These are phyloP conservation scores for Barbatosphaeria neglecta DNA, from an alignment of 495 filamentous ascomycete genomes.

Conservation along the genomic window DNA sequence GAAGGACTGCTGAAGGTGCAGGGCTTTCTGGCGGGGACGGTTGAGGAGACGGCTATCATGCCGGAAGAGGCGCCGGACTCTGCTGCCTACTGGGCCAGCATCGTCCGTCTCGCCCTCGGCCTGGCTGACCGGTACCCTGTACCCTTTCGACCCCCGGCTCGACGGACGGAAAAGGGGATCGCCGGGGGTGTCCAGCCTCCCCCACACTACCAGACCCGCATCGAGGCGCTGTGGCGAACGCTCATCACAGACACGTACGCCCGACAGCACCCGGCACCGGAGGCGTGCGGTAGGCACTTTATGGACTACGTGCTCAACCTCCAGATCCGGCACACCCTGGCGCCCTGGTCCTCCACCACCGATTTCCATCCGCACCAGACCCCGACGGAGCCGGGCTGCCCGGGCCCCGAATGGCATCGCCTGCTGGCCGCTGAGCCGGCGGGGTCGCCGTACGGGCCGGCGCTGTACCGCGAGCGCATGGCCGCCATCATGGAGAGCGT, in stretches of 20 bases:
- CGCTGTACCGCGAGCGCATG: constrained; percentile 3
- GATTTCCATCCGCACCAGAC: constrained; percentile 3
- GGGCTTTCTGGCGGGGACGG: neutral
- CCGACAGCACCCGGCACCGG: constrained; percentile 2
- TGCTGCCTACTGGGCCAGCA: constrained; percentile 2
- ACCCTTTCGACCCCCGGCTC: neutral
- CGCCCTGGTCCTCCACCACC: neutral
- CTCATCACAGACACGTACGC: constrained; percentile 3
- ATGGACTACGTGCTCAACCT: constrained; percentile 6
- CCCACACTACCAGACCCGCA: neutral
- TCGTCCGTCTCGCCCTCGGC: neutral
- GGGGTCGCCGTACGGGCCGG: constrained; percentile 2
- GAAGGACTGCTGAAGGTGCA: neutral
- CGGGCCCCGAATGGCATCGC: neutral
- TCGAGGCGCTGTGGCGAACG: constrained; percentile 6
- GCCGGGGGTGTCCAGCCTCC: no score
- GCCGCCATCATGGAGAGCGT: constrained; percentile 2
- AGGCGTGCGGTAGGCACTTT: neutral
- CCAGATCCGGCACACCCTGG: constrained; percentile 1
- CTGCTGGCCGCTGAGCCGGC: constrained; percentile 4
- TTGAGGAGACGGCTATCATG: constrained; percentile 1
- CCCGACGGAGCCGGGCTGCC: neutral
- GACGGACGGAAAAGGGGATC: neutral
- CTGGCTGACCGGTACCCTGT: neutral
- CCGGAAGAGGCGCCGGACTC: constrained; percentile 1